Evolutionary conservation across 2,329 filamentous ascomycete genomes (phyloP), one percentile per base, ranked within the genome.

Genomic region (Ciborinia camelliae): DNA sequence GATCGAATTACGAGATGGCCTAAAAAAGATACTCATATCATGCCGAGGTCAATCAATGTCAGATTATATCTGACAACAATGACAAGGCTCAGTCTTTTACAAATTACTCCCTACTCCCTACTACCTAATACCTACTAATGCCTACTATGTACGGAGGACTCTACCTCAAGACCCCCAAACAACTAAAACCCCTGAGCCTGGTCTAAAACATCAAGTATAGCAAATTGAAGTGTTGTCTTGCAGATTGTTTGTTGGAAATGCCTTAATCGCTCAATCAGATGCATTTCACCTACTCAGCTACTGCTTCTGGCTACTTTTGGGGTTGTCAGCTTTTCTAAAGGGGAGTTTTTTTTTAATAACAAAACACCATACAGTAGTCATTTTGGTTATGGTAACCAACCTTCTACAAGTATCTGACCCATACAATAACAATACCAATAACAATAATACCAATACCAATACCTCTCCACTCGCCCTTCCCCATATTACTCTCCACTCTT

Each of bases 261-360:
- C 30, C 32, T 30, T 28, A n/a, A 43, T 43, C 9, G 8, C 37
- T 30, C 35, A 54, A 23, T 57, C 30, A 18, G 23, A n/a, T 50
- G 26, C 28, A 37, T 30, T 48, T n/a, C 20, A 26, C 23, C 12
- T 48, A 35, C 30, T 45, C 62, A 39, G 35, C 39, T 58, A 26
- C 51, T 28, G 50, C 50, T 54, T 55, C 50, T 39, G 20, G 23
- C 52, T 18, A 47, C 50, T 41, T 54, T 47, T 18, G 28, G 28
- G 37, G 23, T 20, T 53, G 52, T 63, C 53, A 63, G 61, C 53
- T 50, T 48, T 18, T 63, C 39, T 20, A 59, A 58, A 63, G 41
- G 45, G 51, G 45, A 39, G 20, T 41, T 41, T 59, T n/a, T n/a
- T n/a, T n/a, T n/a, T n/a, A n/a, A n/a, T n/a, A n/a, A n/a, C 9